Evolutionary conservation across 257 asterid genomes (phyloP), one percentile per base, ranked within the genome.

Genomic region (Henckelia pumila): DNA sequence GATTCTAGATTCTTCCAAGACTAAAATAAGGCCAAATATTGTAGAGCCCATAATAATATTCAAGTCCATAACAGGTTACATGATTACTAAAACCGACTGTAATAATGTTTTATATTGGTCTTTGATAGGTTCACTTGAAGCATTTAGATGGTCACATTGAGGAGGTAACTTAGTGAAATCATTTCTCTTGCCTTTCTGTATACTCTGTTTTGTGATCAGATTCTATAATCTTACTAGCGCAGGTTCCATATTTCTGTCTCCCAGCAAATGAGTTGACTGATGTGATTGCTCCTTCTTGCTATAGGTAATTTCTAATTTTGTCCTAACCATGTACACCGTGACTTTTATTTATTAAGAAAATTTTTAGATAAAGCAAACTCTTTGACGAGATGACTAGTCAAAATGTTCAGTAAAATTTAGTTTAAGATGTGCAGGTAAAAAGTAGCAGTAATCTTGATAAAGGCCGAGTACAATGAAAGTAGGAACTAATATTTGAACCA

Each of bases 161-260:
- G 84, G 97, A 93, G 97, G 98, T 93, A 79, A 73, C 29, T 40
- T 28, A 35, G 35, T 53, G 53, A 37, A 29, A 24, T 59, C 61
- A 20, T 74, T 66, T 83, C 56, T 68, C 28, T 66, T 75, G 70
- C 58, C 25, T 63, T 66, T 67, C 71, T 78, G 71, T 61, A 57
- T 52, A 26, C 61, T 52, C 22, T 72, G 74, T 63, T 75, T 62
- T 77, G 81, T 80, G 69, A 81, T 83, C 77, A 75, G 74, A 69
- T 60, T 47, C 55, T 40, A 59, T 72, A n/a, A 72, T 79, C 40
- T 84, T 73, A 62, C 81, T 76, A 82, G 82, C 75, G 73, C 93
- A 93, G 98, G 97, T 93, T 82, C 99, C 97, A 56, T 93, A 93
- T 86, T 93, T 93, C 95, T 85, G 87, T 84, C 92, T 93, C 76